Evolutionary conservation across 192 early-diverging fungal genomes (phyloP).

Genomic region (Backusella westeae): DNA sequence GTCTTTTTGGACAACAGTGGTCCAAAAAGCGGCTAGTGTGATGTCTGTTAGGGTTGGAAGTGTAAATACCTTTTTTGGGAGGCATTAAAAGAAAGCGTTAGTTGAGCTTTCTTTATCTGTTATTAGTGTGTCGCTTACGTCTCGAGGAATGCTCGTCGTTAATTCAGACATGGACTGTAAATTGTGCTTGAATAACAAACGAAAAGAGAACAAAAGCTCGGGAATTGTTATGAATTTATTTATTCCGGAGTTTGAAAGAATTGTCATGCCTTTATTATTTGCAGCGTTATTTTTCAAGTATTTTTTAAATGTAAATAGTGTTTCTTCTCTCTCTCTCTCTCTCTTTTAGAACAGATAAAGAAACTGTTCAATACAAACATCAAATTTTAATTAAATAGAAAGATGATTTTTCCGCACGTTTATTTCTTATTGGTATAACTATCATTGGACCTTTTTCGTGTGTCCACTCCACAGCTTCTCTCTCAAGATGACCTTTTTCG

Average conservation of each 20-base stretch:
- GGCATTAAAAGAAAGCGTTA: neutral
- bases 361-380: neutral
- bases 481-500: constrained; percentile 18
- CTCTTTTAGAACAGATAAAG: too few relatives aligned
- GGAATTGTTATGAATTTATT: neutral
- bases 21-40: constrained; percentile 64
- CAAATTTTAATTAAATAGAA: neutral
- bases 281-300: neutral
- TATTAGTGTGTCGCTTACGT: neutral
- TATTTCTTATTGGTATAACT: neutral
- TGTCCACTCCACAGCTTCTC: constrained; percentile 16
- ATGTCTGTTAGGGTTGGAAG: constrained; percentile 51
- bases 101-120: too few relatives aligned
- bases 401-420: too few relatives aligned
- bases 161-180: neutral
- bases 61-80: constrained; percentile 38
- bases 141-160: neutral
- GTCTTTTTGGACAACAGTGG: constrained; percentile 56
- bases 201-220: neutral
- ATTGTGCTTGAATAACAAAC: neutral
- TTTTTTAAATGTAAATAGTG: neutral
- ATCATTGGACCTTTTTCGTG: neutral
- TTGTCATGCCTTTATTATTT: too few relatives aligned
- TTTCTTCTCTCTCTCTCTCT: neutral
- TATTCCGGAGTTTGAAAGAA: neutral